Conservation (phyloP, 129 eudicot species). For the Chrysanthemum seticuspe region DNA sequence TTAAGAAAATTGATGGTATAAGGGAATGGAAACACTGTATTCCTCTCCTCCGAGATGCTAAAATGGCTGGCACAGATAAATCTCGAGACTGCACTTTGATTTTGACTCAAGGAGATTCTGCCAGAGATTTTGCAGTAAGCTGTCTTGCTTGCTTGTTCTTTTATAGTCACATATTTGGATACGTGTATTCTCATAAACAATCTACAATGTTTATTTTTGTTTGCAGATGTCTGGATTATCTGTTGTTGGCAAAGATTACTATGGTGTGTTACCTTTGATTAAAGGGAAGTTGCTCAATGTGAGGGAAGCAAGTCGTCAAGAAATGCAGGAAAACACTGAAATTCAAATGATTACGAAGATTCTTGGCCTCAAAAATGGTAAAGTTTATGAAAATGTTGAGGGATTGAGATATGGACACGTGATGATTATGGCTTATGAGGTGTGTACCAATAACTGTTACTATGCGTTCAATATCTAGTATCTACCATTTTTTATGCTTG, state of each 20-base stretch:
- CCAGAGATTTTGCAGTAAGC: not conserved
- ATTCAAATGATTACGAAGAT: not conserved
- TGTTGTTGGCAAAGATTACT: not conserved
- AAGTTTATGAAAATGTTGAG: not conserved
- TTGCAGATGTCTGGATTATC: conserved; percentile 1
- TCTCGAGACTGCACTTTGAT: not conserved
- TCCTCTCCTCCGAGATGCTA: not conserved
- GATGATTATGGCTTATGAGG: not conserved
- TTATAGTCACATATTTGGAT: not conserved
- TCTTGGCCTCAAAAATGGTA: not conserved
- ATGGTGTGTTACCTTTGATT: not conserved
- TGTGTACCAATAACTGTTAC: not conserved
- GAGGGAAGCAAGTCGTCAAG: not conserved
- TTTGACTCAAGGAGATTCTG: not conserved
- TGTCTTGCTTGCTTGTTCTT: not conserved
- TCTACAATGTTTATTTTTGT: not conserved
- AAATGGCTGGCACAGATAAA: not conserved
- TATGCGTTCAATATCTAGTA: not conserved
- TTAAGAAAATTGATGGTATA: not conserved
- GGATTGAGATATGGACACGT: not conserved
- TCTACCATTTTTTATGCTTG: not conserved
- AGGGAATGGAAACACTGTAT: not conserved
- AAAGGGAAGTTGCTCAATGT: not conserved
- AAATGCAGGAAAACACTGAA: not conserved
- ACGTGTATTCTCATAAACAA: too few species aligned